Base-by-base conservation (phyloP, 2,329 filamentous ascomycete species). In the Botrytis porri region DNA sequence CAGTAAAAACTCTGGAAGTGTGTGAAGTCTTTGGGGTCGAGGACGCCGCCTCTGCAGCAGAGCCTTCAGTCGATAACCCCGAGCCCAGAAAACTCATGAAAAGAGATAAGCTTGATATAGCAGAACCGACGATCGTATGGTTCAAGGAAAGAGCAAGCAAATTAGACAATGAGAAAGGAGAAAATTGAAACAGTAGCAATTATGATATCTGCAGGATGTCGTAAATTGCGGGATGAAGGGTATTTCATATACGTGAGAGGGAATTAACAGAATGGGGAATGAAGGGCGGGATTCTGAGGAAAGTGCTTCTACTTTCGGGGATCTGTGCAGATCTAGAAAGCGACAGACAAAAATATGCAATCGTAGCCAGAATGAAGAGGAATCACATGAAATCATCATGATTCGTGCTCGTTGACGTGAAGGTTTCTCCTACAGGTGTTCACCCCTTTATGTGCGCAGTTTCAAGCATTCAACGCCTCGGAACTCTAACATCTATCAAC, bases 271-370 rank as follows among this genome's bases (percentile, higher is more conserved):
- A 18, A 39, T 3, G 20, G 2, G 5, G 12, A 20, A 14, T 25
- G 25, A n/a, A 22, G 14, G 25, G 41, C 3, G 2, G 1, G 41
- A 1, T 48, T 25, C 0, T 25, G 10, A 9, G 35, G 6, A n/a
- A 25, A 37, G 59, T 59, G 18, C 14, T 18, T 39, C 22, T 61
- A 12, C 32, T 12, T 16, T 25, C 22, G 22, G 22, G 1, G 32
- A 61, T 37, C 22, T 39, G 12, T 16, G 1, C n/a, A 25, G 35
- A 61, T 18, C 3, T n/a, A 8, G 25, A n/a, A 9, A n/a, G 25
- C 22, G 12, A 0, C 0, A 39, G 22, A 16, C 10, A 60, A 35
- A 2, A 25, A 37, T 37, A 37, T 61, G 32, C 10, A 61, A 61
- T 14, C 4, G 6, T 39, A 61, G 59, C 22, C n/a, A 7, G 7